Conservation (phyloP, 1,139 yeast genomes). For the Pichia norvegensis region DNA sequence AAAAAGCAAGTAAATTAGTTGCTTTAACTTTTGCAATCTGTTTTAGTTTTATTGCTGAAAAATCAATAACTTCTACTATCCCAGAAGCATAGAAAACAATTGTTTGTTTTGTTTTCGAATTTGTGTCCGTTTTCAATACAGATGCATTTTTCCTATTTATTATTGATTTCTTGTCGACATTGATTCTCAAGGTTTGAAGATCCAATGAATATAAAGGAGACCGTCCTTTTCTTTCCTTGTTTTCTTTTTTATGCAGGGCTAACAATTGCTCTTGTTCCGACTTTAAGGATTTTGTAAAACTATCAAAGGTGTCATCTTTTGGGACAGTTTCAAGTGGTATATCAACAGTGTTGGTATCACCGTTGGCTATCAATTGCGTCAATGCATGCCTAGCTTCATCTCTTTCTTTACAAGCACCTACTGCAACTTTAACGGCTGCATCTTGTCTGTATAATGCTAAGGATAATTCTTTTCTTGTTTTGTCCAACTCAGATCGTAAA, state of each 20-base stretch:
- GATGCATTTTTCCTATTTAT: slow-evolving; percentile 1
- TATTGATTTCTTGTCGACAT: not conserved
- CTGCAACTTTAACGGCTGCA: slow-evolving; percentile 84
- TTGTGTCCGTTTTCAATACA: not conserved
- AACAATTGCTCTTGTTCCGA: slow-evolving; percentile 9
- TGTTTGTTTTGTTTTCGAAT: not conserved
- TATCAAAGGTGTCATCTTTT: slow-evolving; percentile 2
- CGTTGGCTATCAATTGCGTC: slow-evolving; percentile 32
- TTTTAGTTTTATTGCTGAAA: not conserved
- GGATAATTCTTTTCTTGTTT: slow-evolving; percentile 65
- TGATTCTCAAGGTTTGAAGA: not conserved
- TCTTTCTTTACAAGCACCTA: slow-evolving; percentile 61
- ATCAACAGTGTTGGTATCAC: slow-evolving; percentile 7
- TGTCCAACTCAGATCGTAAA: slow-evolving; percentile 61
- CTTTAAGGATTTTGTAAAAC: not conserved
- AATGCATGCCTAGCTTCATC: slow-evolving; percentile 64
- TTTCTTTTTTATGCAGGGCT: slow-evolving; percentile 9
- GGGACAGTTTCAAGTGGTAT: slow-evolving; percentile 1
- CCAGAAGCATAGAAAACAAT: slow-evolving; percentile 5
- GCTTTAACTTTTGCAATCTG: slow-evolving; percentile 2
- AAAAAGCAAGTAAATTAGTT: slow-evolving; percentile 3
- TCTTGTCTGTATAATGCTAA: slow-evolving; percentile 76
- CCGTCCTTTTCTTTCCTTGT: slow-evolving; percentile 10
- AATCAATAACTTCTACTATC: slow-evolving; percentile 4
- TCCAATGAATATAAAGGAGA: slow-evolving; percentile 3